Percentiles rank a stretch among this genome's conserved stretches.
Conservation (phyloP, 2,329 filamentous ascomycete species). For the Aspergillus amoenus region DNA sequence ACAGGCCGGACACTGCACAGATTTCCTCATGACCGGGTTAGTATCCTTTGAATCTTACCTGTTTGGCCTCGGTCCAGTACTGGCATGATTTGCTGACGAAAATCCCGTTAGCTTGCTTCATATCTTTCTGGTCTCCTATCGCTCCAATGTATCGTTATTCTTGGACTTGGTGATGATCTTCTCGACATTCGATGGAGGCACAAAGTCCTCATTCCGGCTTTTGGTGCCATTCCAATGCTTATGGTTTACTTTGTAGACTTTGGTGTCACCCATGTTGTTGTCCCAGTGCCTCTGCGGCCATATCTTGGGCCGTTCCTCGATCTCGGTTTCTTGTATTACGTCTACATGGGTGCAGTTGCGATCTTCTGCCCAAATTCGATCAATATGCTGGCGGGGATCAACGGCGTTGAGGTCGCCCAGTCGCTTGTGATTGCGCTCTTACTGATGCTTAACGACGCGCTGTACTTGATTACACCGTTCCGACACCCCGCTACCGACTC, state of each 20-base stretch:
- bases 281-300: conserved; percentile 79
- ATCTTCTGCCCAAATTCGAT: conserved; percentile 99
- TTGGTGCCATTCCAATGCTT: conserved; percentile 88
- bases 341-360: conserved; percentile 93
- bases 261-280: conserved; percentile 90
- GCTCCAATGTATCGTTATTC: conserved; percentile 82
- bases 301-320: conserved; percentile 85
- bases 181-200: conserved; percentile 99
- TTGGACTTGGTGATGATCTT: conserved; percentile 91
- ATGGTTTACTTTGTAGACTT: conserved; percentile 99
- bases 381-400: conserved; percentile 99
- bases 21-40: conserved; percentile 91
- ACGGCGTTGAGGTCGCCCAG: conserved; percentile 94
- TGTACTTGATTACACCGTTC: conserved; percentile 81
- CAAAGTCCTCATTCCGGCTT: conserved; percentile 96
- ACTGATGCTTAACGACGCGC: conserved; percentile 78
- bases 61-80: not conserved
- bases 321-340: conserved; percentile 81
- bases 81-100: conserved; percentile 3
- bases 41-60: not conserved
- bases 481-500: conserved; percentile 94
- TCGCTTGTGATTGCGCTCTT: conserved; percentile 85
- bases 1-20: conserved; percentile 82
- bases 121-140: conserved; percentile 94
- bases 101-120: conserved; percentile 70